Conservation (phyloP, 768 basidiomycete genomes). For the Harrya chromipes region DNA sequence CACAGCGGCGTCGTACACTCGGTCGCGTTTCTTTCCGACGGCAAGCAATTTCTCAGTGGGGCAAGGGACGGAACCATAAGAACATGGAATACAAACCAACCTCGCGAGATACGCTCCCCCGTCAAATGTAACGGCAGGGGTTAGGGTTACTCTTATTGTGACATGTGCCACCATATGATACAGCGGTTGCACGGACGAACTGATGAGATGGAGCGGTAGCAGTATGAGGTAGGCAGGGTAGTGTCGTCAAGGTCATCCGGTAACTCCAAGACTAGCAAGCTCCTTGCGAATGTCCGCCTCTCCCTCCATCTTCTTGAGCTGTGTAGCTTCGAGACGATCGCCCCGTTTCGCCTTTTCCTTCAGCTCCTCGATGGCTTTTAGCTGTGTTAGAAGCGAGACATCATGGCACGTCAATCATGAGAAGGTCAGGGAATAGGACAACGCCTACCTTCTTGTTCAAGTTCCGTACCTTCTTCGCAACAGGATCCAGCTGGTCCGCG, state of each 20-base stretch:
- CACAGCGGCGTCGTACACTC: conserved; percentile 3
- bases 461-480: conserved; percentile 92
- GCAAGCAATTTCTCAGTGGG: conserved; percentile 2
- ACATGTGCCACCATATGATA: too few relatives aligned
- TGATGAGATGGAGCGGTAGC: neutral
- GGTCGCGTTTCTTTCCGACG: conserved; percentile 2
- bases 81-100: neutral
- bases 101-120: neutral
- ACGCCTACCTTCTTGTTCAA: conserved; percentile 84
- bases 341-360: conserved; percentile 90
- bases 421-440: neutral
- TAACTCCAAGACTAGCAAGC: conserved; percentile 43
- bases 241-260: conserved; percentile 10
- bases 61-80: neutral
- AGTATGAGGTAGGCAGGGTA: neutral
- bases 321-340: conserved; percentile 90
- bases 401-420: conserved; percentile 1
- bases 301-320: conserved; percentile 94
- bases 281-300: conserved; percentile 84
- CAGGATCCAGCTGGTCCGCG: conserved; percentile 65
- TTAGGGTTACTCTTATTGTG: too few relatives aligned
- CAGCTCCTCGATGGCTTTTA: conserved; percentile 98
- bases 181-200: too few relatives aligned
- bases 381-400: conserved; percentile 38
- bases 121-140: neutral